Evolutionary conservation across 2,329 filamentous ascomycete species (phyloP).

Genomic region (Pestalotiopsis sp.): DNA sequence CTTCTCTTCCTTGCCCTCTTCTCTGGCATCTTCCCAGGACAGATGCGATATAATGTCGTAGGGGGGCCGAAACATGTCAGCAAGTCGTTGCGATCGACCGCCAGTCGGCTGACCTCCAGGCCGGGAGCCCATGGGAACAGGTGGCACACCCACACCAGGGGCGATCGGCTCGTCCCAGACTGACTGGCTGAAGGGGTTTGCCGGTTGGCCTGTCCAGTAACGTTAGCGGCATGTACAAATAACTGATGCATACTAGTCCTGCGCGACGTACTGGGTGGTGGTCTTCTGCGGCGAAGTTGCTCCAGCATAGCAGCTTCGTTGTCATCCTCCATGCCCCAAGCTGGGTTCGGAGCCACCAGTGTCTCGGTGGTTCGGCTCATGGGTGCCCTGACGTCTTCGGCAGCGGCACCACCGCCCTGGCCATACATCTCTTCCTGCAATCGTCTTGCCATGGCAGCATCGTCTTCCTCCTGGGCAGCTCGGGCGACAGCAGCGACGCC

Average conservation of each 20-base stretch:
- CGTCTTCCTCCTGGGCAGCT: slow-evolving; percentile 74
- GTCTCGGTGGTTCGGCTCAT: slow-evolving; percentile 92
- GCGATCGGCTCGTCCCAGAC: slow-evolving; percentile 40
- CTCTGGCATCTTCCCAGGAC: slow-evolving; percentile 82
- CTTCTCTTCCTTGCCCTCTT: slow-evolving; percentile 82
- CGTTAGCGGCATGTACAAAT: not conserved
- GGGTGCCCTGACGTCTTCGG: slow-evolving; percentile 72
- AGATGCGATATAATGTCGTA: slow-evolving; percentile 84
- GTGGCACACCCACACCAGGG: slow-evolving; percentile 36
- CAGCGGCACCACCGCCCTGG: slow-evolving; percentile 41
- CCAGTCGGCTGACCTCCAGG: slow-evolving; percentile 30
- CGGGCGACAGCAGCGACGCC: slow-evolving; percentile 45
- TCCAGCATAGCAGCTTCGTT: slow-evolving; percentile 66
- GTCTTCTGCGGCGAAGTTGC: slow-evolving; percentile 58
- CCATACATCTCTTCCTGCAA: slow-evolving; percentile 89
- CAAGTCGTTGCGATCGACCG: slow-evolving; percentile 78
- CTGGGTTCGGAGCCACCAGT: slow-evolving; percentile 71
- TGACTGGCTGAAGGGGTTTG: slow-evolving; percentile 34
- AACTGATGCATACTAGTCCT: slow-evolving; percentile 14
- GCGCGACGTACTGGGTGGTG: slow-evolving; percentile 28
- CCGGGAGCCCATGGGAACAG: slow-evolving; percentile 33
- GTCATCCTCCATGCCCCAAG: slow-evolving; percentile 54
- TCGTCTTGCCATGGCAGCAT: slow-evolving; percentile 88
- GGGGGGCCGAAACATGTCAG: slow-evolving; percentile 90
- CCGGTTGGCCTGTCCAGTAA: slow-evolving; percentile 14